A percentile compares a stretch with the other conserved stretches of the same genome.
These are phyloP conservation scores for Euphrasia arctica DNA, from an alignment of 305 asterid genomes.

Conservation along the genomic window DNA sequence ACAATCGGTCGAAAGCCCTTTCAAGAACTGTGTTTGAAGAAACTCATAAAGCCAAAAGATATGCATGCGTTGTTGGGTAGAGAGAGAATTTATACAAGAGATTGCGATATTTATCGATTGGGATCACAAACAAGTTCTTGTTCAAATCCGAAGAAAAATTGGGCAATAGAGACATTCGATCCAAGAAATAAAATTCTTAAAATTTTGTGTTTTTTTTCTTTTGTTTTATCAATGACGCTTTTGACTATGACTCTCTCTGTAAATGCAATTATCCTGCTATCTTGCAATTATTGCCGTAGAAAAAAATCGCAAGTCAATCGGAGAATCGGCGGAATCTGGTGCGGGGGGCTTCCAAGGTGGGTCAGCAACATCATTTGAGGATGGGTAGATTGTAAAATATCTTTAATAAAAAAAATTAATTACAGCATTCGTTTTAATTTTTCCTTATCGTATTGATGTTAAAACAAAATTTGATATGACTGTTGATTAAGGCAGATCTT, in stretches of 20 bases:
- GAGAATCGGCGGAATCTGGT: no score
- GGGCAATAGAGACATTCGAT: conserved; percentile 8
- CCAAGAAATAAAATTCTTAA: conserved; percentile 15
- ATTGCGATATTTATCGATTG: background rate
- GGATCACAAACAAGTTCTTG: conserved; percentile 20
- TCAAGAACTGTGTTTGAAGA: background rate
- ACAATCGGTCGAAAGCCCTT: conserved; percentile 3
- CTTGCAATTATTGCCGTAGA: no score
- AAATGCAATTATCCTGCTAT: conserved; percentile 6
- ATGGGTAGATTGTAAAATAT: no score
- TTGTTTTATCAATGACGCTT: conserved; percentile 7
- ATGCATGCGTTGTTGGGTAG: conserved; percentile 1
- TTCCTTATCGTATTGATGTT: no score
- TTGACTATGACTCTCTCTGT: background rate
- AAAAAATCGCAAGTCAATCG: no score
- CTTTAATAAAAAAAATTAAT: no score
- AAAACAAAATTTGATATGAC: no score
- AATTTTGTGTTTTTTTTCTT: background rate
- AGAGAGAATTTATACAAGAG: background rate
- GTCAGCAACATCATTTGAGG: no score
- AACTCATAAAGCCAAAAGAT: conserved; percentile 15
- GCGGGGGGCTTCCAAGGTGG: no score
- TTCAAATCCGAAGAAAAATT: background rate
- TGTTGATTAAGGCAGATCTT: no score
- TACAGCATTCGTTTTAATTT: no score